Evolutionary conservation across 1,139 yeast species (phyloP).

Genomic region (Torulaspora pretoriensis): DNA sequence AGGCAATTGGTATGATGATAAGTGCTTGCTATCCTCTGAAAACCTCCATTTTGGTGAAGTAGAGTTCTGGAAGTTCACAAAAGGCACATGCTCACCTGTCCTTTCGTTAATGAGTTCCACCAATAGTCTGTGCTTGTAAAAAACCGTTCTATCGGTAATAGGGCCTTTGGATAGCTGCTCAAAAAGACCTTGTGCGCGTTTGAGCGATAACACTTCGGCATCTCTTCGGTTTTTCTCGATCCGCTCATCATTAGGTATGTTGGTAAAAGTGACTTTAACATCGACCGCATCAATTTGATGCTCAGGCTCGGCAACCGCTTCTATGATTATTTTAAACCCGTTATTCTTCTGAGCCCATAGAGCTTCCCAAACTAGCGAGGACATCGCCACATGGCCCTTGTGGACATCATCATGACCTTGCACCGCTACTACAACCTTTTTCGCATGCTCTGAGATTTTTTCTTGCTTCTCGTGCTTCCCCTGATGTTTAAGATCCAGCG

Average conservation of each 20-base stretch:
- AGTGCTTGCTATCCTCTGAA: conserved; percentile 3
- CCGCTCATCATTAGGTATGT: conserved; percentile 6
- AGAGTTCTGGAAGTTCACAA: conserved; percentile 1
- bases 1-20: neutral
- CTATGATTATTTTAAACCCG: conserved; percentile 23
- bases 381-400: conserved; percentile 50
- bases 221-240: neutral
- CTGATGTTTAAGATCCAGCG: conserved; percentile 35
- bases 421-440: conserved; percentile 5
- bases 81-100: conserved; percentile 16
- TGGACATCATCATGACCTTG: conserved; percentile 38
- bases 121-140: conserved; percentile 12
- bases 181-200: neutral
- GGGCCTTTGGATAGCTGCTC: conserved; percentile 9
- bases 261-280: conserved; percentile 7
- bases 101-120: conserved; percentile 15
- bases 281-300: neutral
- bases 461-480: conserved; percentile 19
- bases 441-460: conserved; percentile 12
- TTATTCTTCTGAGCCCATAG: conserved; percentile 41
- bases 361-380: conserved; percentile 55
- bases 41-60: conserved; percentile 9
- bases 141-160: conserved; percentile 19
- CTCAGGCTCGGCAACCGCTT: conserved; percentile 10
- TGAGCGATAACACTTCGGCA: conserved; percentile 2